phyloP scores from a whole-genome alignment of 306 rosid species.

The Vigna nakashimae region DNA sequence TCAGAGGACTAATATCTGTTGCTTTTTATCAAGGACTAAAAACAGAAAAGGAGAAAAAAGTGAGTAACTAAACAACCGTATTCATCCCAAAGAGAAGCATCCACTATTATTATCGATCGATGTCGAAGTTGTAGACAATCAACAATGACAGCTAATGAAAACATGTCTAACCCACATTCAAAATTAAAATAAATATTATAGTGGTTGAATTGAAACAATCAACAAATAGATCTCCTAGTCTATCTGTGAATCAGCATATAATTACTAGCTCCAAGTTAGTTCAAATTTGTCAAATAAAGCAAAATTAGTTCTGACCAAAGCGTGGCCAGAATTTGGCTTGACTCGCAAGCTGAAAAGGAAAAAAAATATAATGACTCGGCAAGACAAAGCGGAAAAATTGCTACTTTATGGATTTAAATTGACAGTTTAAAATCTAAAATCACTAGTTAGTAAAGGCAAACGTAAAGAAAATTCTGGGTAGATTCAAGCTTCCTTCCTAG shows the following conservation, averaged over 20 bases:
- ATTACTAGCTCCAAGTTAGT: slow-evolving; percentile 25
- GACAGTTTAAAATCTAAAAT: slow-evolving; percentile 11
- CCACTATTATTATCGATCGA: too few species aligned
- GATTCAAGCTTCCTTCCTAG: slow-evolving; percentile 84
- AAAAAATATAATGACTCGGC: neutral
- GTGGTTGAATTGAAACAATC: slow-evolving; percentile 30
- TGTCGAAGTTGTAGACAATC: too few species aligned
- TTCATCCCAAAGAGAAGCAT: too few species aligned
- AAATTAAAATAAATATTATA: neutral
- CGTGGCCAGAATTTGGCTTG: slow-evolving; percentile 39
- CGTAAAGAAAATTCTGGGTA: slow-evolving; percentile 48
- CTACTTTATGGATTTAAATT: slow-evolving; percentile 3
- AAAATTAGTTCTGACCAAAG: slow-evolving; percentile 44
- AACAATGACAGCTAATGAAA: too few species aligned
- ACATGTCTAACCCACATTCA: neutral
- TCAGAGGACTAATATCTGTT: too few species aligned
- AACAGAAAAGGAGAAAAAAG: too few species aligned
- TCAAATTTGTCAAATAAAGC: slow-evolving; percentile 35
- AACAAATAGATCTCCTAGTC: slow-evolving; percentile 38
- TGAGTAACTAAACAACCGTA: too few species aligned
- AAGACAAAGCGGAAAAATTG: neutral
- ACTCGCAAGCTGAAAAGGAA: slow-evolving; percentile 45
- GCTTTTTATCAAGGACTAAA: too few species aligned
- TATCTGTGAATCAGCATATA: slow-evolving; percentile 36
- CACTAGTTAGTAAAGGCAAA: slow-evolving; percentile 37